phyloP scores from a whole-genome alignment of 305 asterid genomes.

The Rubia balearica region DNA sequence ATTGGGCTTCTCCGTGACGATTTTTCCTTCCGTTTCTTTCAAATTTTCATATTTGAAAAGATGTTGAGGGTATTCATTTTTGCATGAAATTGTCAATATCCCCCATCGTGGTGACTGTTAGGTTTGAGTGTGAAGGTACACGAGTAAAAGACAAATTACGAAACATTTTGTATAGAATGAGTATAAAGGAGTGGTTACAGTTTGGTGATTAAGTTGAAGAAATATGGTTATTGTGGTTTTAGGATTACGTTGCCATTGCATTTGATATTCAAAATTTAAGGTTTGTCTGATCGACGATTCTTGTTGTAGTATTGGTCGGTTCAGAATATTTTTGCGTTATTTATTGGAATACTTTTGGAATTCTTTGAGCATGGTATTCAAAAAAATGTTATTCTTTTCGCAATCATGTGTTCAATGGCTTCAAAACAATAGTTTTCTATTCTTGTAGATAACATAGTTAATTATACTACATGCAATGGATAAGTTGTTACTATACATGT shows the following conservation, averaged over 20 bases:
- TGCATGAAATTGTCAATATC: slow-evolving; percentile 32
- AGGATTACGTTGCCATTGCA: slow-evolving; percentile 6
- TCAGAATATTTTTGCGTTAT: slow-evolving; percentile 4
- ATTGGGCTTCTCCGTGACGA: slow-evolving; percentile 12
- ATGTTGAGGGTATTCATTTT: slow-evolving; percentile 24
- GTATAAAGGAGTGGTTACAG: slow-evolving; percentile 24
- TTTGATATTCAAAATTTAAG: background rate
- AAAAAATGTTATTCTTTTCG: background rate
- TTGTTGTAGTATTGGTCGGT: slow-evolving; percentile 23
- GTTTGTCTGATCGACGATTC: slow-evolving; percentile 16
- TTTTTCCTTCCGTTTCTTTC: background rate
- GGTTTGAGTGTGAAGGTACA: slow-evolving; percentile 31
- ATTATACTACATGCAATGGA: no score
- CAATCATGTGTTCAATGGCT: no score
- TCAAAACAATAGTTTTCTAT: background rate
- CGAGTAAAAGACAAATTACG: slow-evolving; percentile 15
- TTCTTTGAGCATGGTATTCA: slow-evolving; percentile 12
- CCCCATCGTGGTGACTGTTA: slow-evolving; percentile 25
- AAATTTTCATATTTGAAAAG: background rate
- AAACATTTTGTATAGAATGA: slow-evolving; percentile 26
- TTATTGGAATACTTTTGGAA: slow-evolving; percentile 4
- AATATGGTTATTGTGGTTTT: slow-evolving; percentile 11
- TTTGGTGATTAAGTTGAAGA: slow-evolving; percentile 13
- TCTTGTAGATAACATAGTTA: background rate
- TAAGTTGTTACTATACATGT: no score